These are phyloP conservation scores for Ophiostoma fasciatum DNA, from an alignment of 2,329 filamentous ascomycete species.

Conservation along the genomic window DNA sequence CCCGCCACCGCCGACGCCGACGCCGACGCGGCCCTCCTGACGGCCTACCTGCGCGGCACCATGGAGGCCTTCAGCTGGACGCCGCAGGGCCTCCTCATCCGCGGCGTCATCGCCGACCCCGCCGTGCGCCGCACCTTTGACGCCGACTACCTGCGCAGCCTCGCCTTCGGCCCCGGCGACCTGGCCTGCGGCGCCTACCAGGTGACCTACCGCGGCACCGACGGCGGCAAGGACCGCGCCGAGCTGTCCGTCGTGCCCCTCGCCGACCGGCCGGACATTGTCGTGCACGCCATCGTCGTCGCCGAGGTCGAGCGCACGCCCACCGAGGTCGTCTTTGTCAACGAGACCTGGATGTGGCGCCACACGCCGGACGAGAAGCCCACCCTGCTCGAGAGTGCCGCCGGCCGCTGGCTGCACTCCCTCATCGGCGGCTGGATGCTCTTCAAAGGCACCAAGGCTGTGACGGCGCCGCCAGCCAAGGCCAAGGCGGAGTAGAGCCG, in stretches of 20 bases:
- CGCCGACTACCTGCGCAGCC: constrained; percentile 11
- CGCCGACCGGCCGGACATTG: constrained; percentile 13
- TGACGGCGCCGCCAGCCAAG: constrained; percentile 1
- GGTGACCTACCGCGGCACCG: constrained; percentile 13
- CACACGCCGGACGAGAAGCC: constrained; percentile 14
- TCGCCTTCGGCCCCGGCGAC: constrained; percentile 16
- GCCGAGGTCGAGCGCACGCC: constrained; percentile 11
- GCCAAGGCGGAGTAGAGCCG: constrained; percentile 1
- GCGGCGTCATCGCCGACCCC: constrained; percentile 12
- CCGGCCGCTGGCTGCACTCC: constrained; percentile 19
- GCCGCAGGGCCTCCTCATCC: constrained; percentile 19
- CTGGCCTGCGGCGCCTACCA: constrained; percentile 19
- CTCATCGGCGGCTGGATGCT: constrained; percentile 9
- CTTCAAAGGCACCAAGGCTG: constrained; percentile 5
- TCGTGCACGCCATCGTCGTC: constrained; percentile 15
- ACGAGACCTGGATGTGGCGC: constrained; percentile 27
- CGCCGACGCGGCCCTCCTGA: constrained; percentile 12
- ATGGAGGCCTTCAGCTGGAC: constrained; percentile 20
- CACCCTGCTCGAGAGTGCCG: constrained; percentile 16
- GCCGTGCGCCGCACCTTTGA: constrained; percentile 14
- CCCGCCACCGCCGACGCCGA: background rate
- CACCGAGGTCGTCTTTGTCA: constrained; percentile 17
- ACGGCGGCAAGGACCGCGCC: constrained; percentile 12
- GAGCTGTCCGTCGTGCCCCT: constrained; percentile 18
- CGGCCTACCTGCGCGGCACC: constrained; percentile 15